phyloP scores from a whole-genome alignment of 352 stramenopile species.

The Pythium rhizo-oryzae region DNA sequence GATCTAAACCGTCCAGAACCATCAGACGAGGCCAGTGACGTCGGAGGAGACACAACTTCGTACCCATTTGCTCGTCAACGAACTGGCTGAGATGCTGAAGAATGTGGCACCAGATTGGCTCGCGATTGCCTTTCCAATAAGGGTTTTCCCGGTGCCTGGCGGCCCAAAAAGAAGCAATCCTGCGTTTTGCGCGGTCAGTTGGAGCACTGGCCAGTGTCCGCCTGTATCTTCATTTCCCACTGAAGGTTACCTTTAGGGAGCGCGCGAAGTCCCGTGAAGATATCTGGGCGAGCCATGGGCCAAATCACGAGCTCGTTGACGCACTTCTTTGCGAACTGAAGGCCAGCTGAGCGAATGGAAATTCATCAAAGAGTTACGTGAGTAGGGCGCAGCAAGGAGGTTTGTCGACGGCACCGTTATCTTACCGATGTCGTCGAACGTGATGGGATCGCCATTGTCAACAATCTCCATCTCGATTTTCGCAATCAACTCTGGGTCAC shows the following conservation, averaged over 20 bases:
- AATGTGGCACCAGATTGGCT: slow-evolving; percentile 98
- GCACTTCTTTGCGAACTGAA: slow-evolving; percentile 97
- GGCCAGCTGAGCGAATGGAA: slow-evolving; percentile 71
- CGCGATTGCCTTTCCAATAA: slow-evolving; percentile 99
- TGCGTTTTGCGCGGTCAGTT: slow-evolving; percentile 16
- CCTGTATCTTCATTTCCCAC: neutral
- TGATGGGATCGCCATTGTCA: slow-evolving; percentile 90
- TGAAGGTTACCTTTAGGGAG: slow-evolving; percentile 81
- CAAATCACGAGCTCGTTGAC: slow-evolving; percentile 99
- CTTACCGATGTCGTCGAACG: slow-evolving; percentile 97
- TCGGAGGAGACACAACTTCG: neutral
- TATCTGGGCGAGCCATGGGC: slow-evolving; percentile 97
- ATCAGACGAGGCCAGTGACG: neutral
- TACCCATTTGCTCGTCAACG: slow-evolving; percentile 99
- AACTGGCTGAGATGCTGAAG: slow-evolving; percentile 99
- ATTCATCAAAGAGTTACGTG: neutral
- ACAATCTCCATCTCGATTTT: slow-evolving; percentile 99
- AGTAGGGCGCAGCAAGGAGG: too few relatives aligned
- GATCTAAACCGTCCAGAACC: slow-evolving; percentile 63
- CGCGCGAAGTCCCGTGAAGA: slow-evolving; percentile 96
- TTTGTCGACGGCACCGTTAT: neutral
- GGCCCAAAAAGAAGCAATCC: slow-evolving; percentile 96
- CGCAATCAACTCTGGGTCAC: slow-evolving; percentile 95
- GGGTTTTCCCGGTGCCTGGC: slow-evolving; percentile 96
- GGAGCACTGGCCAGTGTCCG: neutral